Evolutionary conservation across 1,284 basidiomycete species (phyloP), one percentile per base, ranked within the genome.

Genomic region (Volvariella volvacea): DNA sequence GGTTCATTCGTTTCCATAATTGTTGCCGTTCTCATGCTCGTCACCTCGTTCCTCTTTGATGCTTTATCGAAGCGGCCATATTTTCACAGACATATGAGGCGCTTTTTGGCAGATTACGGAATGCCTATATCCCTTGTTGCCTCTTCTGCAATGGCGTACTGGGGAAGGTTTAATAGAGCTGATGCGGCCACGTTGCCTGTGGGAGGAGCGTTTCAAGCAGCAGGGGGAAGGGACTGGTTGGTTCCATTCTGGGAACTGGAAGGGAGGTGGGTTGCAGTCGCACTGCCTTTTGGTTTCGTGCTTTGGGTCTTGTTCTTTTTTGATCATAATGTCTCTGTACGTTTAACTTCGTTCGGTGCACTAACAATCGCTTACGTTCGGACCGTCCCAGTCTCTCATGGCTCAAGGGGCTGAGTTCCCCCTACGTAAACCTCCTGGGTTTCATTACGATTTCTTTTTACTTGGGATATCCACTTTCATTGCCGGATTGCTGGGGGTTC

Each of bases 391-490:
- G 88, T 90, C 84, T 6, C 67, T 98, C 32, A 97, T 97, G 71
- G 92, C 94, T 0, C 94, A 98, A 66, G 87, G 90, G 1, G 82
- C 90, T 2, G 82, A 88, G 49, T 97, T 92, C 57, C 93, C 94
- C 0, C 73, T 99, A 3, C 76, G 80, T 20, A 94, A 95, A 55
- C 93, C 94, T 1, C 86, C 93, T 0, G 94, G 91, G 0, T 97
- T 97, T 60, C 92, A 97, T 56, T 93, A 80, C 53, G 88, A 90
- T 57, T 88, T 90, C 58, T 88, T 92, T 70, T 69, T 93, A 3
- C 78, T 99, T 12, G 95, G 94, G 2, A 72, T 95, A 49, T 93
- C 90, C 0, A 97, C 94, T 0, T 88, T 98, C 55, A 79, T 97
- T 40, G 85, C 93, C 3, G 94, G 92, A 0, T 68, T 98, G 15